These are phyloP conservation scores for Leccinum olivaceopallidum DNA, from an alignment of 768 basidiomycete genomes.

Conservation along the genomic window DNA sequence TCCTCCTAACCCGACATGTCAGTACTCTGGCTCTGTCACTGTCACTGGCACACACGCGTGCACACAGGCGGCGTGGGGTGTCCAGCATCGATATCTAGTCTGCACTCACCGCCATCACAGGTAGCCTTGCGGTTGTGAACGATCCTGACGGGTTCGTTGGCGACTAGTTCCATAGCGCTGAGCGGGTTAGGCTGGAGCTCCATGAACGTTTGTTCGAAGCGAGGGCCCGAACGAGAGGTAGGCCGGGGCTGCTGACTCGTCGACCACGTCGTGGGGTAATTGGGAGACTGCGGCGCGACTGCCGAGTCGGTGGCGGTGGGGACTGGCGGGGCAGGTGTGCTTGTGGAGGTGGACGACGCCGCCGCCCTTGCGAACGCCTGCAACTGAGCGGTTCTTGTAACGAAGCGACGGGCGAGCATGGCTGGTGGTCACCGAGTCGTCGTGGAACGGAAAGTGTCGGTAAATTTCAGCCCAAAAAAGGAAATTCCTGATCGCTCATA, in stretches of 20 bases:
- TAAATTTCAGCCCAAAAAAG: constrained; percentile 14
- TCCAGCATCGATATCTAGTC: neutral
- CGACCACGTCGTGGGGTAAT: constrained; percentile 82
- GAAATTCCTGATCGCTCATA: constrained; percentile 5
- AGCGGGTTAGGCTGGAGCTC: constrained; percentile 86
- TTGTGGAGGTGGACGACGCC: constrained; percentile 27
- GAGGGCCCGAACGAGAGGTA: constrained; percentile 57
- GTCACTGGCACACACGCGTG: neutral
- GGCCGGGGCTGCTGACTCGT: constrained; percentile 76
- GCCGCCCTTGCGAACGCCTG: constrained; percentile 21
- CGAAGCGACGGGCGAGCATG: constrained; percentile 33
- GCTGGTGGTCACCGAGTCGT: constrained; percentile 1
- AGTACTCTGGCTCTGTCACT: constrained; percentile 9
- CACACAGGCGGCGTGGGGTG: neutral
- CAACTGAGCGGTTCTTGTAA: constrained; percentile 18
- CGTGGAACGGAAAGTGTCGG: neutral
- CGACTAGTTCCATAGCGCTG: constrained; percentile 89
- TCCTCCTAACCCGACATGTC: constrained; percentile 57
- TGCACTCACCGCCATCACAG: constrained; percentile 89
- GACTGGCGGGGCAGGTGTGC: constrained; percentile 8
- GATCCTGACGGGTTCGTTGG: constrained; percentile 80
- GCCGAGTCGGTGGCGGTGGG: constrained; percentile 27
- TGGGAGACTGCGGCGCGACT: constrained; percentile 73
- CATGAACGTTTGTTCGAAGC: constrained; percentile 92
- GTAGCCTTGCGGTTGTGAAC: constrained; percentile 82